Conservation (phyloP, 2,329 filamentous ascomycete genomes). For the Coniochaeta ligniaria region DNA sequence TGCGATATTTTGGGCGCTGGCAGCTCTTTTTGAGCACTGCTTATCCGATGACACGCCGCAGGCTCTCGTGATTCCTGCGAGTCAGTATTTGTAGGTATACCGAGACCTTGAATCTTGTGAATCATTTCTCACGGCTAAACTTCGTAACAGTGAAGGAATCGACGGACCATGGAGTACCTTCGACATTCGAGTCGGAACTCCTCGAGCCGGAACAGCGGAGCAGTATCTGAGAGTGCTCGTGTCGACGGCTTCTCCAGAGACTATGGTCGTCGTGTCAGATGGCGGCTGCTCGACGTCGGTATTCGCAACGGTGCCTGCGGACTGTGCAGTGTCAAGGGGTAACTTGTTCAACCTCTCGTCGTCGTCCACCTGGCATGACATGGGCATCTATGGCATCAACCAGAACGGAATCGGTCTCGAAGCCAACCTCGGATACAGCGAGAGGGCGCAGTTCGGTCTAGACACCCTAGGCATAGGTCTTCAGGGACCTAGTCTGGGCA, state of each 20-base stretch:
- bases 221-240: slow-evolving; percentile 27
- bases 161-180: slow-evolving; percentile 34
- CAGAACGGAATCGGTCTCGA: slow-evolving; percentile 26
- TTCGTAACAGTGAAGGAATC: slow-evolving; percentile 23
- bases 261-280: slow-evolving; percentile 23
- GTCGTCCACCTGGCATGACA: slow-evolving; percentile 26
- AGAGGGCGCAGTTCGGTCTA: slow-evolving; percentile 18
- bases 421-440: slow-evolving; percentile 26
- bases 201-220: slow-evolving; percentile 26
- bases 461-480: slow-evolving; percentile 23
- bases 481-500: slow-evolving; percentile 21
- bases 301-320: slow-evolving; percentile 21
- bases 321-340: slow-evolving; percentile 28
- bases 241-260: slow-evolving; percentile 28
- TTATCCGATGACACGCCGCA: slow-evolving; percentile 6
- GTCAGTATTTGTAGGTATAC: slow-evolving; percentile 26
- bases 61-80: slow-evolving; percentile 23
- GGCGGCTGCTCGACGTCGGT: slow-evolving; percentile 21
- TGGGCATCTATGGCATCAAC: slow-evolving; percentile 26
- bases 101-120: background rate
- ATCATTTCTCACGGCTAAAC: slow-evolving; percentile 5
- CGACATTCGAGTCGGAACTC: slow-evolving; percentile 27
- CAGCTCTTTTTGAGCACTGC: background rate
- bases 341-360: slow-evolving; percentile 23
- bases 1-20: slow-evolving; percentile 3